Evolutionary conservation across 345 rosid genomes (phyloP).

Genomic region (Lumnitzera littorea): DNA sequence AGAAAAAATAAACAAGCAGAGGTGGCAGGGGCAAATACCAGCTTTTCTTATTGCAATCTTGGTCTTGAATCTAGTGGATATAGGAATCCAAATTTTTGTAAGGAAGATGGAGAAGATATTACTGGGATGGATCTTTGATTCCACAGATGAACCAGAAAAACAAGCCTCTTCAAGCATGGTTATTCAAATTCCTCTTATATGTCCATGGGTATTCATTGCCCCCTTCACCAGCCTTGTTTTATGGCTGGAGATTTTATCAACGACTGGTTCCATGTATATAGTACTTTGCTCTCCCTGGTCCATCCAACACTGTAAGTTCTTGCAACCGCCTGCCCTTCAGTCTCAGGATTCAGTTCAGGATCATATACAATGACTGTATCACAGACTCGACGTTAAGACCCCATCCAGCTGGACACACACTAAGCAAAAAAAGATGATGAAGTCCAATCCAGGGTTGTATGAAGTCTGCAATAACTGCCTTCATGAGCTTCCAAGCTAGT

Average conservation of each 20-base stretch:
- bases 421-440: slow-evolving; percentile 87
- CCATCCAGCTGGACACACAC: slow-evolving; percentile 98
- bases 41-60: slow-evolving; percentile 63
- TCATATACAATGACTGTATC: slow-evolving; percentile 98
- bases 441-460: slow-evolving; percentile 74
- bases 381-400: slow-evolving; percentile 99
- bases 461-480: slow-evolving; percentile 90
- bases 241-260: slow-evolving; percentile 84
- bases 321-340: slow-evolving; percentile 99
- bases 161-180: slow-evolving; percentile 54
- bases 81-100: slow-evolving; percentile 87
- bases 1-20: slow-evolving; percentile 3
- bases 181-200: slow-evolving; percentile 42
- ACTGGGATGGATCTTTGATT: slow-evolving; percentile 51
- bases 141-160: slow-evolving; percentile 92
- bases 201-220: slow-evolving; percentile 48
- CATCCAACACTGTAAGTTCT: slow-evolving; percentile 99
- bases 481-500: slow-evolving; percentile 99
- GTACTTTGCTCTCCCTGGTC: slow-evolving; percentile 85
- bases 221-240: slow-evolving; percentile 59
- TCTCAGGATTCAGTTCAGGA: slow-evolving; percentile 99
- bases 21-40: slow-evolving; percentile 39
- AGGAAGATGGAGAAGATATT: slow-evolving; percentile 74
- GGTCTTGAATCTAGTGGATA: slow-evolving; percentile 95
- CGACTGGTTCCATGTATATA: slow-evolving; percentile 98